A percentile compares a stretch with the other conserved stretches of the same genome.
Evolutionary conservation across 2,329 filamentous ascomycete genomes (phyloP).

Genomic region (Fusarium graminum): DNA sequence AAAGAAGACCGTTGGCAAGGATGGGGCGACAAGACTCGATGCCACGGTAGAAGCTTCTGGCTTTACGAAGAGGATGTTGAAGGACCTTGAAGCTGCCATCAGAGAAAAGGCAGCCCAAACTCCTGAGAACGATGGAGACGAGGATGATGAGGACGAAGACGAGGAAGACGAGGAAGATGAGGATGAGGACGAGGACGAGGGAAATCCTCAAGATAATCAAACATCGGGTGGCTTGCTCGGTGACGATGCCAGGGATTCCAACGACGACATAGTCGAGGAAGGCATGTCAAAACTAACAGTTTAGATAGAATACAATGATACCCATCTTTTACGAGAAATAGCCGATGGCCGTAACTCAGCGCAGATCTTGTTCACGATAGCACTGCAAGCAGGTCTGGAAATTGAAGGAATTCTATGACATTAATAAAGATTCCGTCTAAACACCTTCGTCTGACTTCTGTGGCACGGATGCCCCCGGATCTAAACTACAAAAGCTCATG

Average conservation of each 20-base stretch:
- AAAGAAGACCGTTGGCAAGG: slow-evolving; percentile 77
- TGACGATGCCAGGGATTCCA: slow-evolving; percentile 35
- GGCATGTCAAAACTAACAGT: slow-evolving; percentile 51
- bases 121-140: slow-evolving; percentile 54
- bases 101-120: slow-evolving; percentile 74
- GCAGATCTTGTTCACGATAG: neutral
- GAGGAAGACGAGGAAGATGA: slow-evolving; percentile 52
- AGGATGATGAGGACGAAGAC: slow-evolving; percentile 50
- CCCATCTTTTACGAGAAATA: slow-evolving; percentile 16
- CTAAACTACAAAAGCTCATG: slow-evolving; percentile 58
- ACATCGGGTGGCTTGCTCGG: slow-evolving; percentile 41
- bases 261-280: slow-evolving; percentile 43
- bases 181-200: slow-evolving; percentile 39
- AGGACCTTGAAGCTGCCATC: slow-evolving; percentile 92
- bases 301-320: slow-evolving; percentile 43
- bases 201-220: slow-evolving; percentile 40
- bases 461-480: slow-evolving; percentile 49
- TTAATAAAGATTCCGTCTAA: slow-evolving; percentile 46
- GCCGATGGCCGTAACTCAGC: neutral
- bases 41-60: slow-evolving; percentile 91
- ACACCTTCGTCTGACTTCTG: slow-evolving; percentile 42
- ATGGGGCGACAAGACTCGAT: slow-evolving; percentile 79
- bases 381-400: neutral
- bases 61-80: slow-evolving; percentile 96
- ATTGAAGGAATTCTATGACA: slow-evolving; percentile 38